Conservation (phyloP, 1,284 basidiomycete genomes). For the Gastroboletus turbinatus region DNA sequence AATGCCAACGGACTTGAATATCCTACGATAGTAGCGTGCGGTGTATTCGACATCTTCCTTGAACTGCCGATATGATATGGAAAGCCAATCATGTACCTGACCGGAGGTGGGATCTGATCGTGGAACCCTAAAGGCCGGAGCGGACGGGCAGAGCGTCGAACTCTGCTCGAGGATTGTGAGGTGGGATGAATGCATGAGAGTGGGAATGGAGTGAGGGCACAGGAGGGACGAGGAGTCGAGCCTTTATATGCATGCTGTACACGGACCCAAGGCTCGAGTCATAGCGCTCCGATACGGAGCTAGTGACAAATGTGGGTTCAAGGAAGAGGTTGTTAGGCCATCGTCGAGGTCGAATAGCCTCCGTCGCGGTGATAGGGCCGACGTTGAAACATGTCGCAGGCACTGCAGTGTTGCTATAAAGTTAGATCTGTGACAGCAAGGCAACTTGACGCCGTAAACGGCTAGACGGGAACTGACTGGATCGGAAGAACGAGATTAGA, state of each 20-base stretch:
- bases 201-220: constrained; percentile 6
- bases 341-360: constrained; percentile 31
- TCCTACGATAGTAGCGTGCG: constrained; percentile 54
- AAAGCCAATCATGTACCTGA: constrained; percentile 44
- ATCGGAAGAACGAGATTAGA: constrained; percentile 29
- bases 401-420: constrained; percentile 30
- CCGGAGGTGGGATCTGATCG: constrained; percentile 36
- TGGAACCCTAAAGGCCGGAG: constrained; percentile 52
- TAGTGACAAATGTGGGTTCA: constrained; percentile 29
- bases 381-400: constrained; percentile 37
- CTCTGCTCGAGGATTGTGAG: constrained; percentile 50
- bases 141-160: constrained; percentile 43
- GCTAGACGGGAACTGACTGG: constrained; percentile 10
- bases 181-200: constrained; percentile 43
- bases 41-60: constrained; percentile 51
- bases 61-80: constrained; percentile 55
- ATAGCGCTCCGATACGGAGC: constrained; percentile 29
- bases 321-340: constrained; percentile 30
- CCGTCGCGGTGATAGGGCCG: constrained; percentile 34
- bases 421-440: constrained; percentile 32
- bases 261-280: constrained; percentile 13
- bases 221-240: constrained; percentile 4
- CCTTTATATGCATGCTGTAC: constrained; percentile 36
- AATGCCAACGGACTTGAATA: constrained; percentile 45
- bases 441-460: constrained; percentile 26